Base-by-base conservation (phyloP, 2,329 filamentous ascomycete genomes). In the Alternaria sp. region DNA sequence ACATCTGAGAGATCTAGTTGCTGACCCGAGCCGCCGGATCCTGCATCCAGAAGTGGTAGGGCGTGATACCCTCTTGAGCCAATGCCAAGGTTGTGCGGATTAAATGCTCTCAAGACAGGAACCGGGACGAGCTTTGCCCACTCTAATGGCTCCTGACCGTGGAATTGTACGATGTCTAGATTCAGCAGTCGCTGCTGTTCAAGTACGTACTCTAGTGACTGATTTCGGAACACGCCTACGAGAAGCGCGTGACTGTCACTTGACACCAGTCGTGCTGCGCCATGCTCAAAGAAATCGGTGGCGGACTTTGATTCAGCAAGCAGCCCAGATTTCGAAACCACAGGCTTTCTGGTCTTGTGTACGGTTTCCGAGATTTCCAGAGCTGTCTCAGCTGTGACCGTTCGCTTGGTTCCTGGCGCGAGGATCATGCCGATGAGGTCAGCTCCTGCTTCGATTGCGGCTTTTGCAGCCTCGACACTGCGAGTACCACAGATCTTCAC, bases 401-500 rank as follows among this genome's bases (percentile, higher is more conserved):
- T 92, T 57, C 96, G 90, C 76, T 91, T 93, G 17, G 92, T 88
- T 6, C 92, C 90, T 32, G 92, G 88, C 7, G 96, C 96, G 12
- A 97, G 84, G 61, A 97, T 97, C 73, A 99, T 97, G 65, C 96
- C 96, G 55, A 99, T 89, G 69, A 97, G 85, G 80, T 99, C 94
- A 30, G 96, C 96, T 25, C 94, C 94, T 43, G 93, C 90, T 75
- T 94, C 89, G 50, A 96, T 88, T 15, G 96, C 96, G 65, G 89
- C 87, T 59, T 88, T 85, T 6, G 96, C 96, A 15, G 90, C 93
- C 75, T 96, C 93, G 10, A 90, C 86, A 62, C 89, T 93, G 61
- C 95, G 88, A 9, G 94, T 98, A 6, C 96, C 96, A 78, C 96
- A 99, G 23, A 99, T 97, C 83, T 99, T 99, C 68, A 97, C 93